These are phyloP conservation scores for Bipolaris bicolor DNA, from an alignment of 2,329 filamentous ascomycete genomes.

Conservation along the genomic window DNA sequence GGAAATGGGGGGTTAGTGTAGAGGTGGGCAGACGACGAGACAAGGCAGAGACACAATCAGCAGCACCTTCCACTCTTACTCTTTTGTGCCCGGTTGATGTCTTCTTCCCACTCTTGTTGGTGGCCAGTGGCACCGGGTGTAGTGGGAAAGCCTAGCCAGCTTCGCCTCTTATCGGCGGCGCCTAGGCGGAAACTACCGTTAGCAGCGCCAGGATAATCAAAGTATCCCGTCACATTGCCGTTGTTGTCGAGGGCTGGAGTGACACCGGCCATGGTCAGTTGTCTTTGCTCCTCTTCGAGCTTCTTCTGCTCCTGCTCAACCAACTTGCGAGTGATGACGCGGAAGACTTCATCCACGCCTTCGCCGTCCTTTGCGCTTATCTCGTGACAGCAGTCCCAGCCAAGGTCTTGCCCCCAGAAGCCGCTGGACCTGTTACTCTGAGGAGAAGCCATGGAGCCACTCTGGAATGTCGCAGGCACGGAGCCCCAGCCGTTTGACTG, in stretches of 20 bases:
- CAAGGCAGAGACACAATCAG: conserved; percentile 17
- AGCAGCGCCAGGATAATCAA: conserved; percentile 56
- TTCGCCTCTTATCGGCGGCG: conserved; percentile 66
- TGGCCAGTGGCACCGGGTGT: conserved; percentile 44
- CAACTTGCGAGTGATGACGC: conserved; percentile 83
- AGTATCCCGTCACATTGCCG: conserved; percentile 52
- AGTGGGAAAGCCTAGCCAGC: conserved; percentile 68
- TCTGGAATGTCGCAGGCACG: conserved; percentile 47
- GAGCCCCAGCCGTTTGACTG: conserved; percentile 35
- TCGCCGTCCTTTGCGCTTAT: conserved; percentile 93
- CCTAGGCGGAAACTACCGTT: conserved; percentile 67
- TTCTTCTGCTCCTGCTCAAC: conserved; percentile 72
- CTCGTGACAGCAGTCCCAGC: conserved; percentile 97
- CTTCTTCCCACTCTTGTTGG: conserved; percentile 44
- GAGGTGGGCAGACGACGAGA: background rate
- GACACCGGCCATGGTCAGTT: conserved; percentile 51
- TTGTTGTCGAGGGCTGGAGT: conserved; percentile 51
- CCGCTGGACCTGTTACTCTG: conserved; percentile 66
- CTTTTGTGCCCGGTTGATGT: conserved; percentile 39
- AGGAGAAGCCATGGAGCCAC: conserved; percentile 53
- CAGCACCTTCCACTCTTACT: conserved; percentile 47
- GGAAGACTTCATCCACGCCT: conserved; percentile 95
- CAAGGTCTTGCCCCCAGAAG: conserved; percentile 90
- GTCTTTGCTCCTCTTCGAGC: conserved; percentile 57
- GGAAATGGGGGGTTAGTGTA: background rate